A percentile compares a stretch with the other conserved stretches of the same genome.
Evolutionary conservation across 495 filamentous ascomycete genomes (phyloP).

Genomic region (Penicillium odoratum): DNA sequence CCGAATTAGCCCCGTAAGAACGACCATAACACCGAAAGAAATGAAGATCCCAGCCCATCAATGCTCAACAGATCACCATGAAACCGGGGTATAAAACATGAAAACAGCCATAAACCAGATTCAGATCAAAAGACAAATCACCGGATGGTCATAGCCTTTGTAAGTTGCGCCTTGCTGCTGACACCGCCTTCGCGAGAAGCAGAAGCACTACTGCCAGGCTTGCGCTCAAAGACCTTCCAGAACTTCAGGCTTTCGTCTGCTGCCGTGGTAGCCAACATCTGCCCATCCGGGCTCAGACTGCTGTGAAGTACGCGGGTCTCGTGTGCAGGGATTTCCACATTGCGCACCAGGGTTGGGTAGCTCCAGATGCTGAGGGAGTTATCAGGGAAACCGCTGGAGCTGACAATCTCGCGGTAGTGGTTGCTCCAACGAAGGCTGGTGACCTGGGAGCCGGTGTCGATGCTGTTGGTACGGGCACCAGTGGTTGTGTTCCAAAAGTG

Average conservation of each 20-base stretch:
- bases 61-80: slow-evolving; percentile 26
- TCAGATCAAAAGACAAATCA: slow-evolving; percentile 42
- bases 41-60: slow-evolving; percentile 27
- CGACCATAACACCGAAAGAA: slow-evolving; percentile 16
- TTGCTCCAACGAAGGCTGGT: slow-evolving; percentile 94
- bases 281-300: slow-evolving; percentile 91
- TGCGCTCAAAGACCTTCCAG: slow-evolving; percentile 99
- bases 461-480: slow-evolving; percentile 95
- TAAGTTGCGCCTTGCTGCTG: slow-evolving; percentile 69
- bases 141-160: slow-evolving; percentile 96
- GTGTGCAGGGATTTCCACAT: slow-evolving; percentile 98
- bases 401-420: slow-evolving; percentile 96
- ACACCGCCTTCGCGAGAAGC: slow-evolving; percentile 57
- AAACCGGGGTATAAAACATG: slow-evolving; percentile 21
- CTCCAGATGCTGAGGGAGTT: slow-evolving; percentile 98
- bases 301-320: slow-evolving; percentile 95
- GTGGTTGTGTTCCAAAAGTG: slow-evolving; percentile 99
- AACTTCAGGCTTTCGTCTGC: slow-evolving; percentile 98
- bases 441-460: slow-evolving; percentile 96
- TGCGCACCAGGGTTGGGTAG: slow-evolving; percentile 93
- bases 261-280: slow-evolving; percentile 93
- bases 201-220: slow-evolving; percentile 65
- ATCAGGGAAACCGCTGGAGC: slow-evolving; percentile 96
- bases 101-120: slow-evolving; percentile 25
- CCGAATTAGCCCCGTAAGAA: slow-evolving; percentile 16